Base-by-base conservation (phyloP, 768 basidiomycete genomes). In the Polyporus arcularius region DNA sequence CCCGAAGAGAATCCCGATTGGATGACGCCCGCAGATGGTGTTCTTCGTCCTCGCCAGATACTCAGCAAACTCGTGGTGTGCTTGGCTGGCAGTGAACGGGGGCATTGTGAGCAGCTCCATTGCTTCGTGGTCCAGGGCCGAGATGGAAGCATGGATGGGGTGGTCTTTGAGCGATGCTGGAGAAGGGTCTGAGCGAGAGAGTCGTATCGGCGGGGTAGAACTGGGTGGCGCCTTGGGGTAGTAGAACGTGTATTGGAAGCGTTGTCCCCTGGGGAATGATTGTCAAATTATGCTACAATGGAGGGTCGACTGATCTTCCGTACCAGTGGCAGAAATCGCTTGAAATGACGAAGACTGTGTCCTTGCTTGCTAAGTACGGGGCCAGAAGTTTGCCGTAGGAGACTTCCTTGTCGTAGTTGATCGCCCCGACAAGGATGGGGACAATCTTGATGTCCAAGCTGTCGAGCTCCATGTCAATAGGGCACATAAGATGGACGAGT, bases 251-350 rank as follows among this genome's bases (percentile, higher is more conserved):
- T 95, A 96, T 14, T 83, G 84, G 72, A 94, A 97, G 47, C 93
- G 83, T 7, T 80, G 80, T 11, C 94, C 94, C 94, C 92, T 93
- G 14, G 18, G 47, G 8, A 30, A 26, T 26, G 21, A 12, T 11
- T 8, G 45, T 18, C 5, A 14, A 21, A 1, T 15, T 43, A 21
- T 16, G 16, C 47, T 41, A n/a, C 28, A n/a, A 56, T 40, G 45
- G 26, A 26, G 14, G 26, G 48, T 14, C 32, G 48, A 30, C 40
- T 46, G 43, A 30, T 10, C 31, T 7, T 35, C 64, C 84, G 63
- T 56, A 95, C 96, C 97, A 99, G 73, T 99, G 97, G 70, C 97
- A 98, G 72, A 99, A 99, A 73, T 99, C 97, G 60, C 91, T 93
- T 4, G 96, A 98, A 53, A 97, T 82, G 46, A 98, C 87, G 68